Evolutionary conservation across 352 stramenopile species (phyloP).

Genomic region (Pythium aquatile): DNA sequence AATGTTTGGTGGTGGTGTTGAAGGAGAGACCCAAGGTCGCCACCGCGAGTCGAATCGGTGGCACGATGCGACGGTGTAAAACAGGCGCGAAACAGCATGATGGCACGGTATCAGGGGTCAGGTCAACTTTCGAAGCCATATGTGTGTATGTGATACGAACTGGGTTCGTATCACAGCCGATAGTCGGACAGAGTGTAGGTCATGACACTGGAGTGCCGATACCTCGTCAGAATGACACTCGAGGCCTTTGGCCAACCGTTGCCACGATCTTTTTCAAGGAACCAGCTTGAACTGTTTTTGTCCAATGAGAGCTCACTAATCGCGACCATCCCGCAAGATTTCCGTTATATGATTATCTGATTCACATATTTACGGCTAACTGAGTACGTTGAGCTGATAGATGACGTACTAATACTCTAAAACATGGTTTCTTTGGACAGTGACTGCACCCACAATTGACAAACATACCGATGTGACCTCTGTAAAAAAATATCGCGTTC

Average conservation of each 20-base stretch:
- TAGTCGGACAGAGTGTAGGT: background rate
- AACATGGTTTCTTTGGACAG: background rate
- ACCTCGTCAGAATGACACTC: background rate
- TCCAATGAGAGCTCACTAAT: background rate
- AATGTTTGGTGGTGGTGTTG: background rate
- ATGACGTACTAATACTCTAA: background rate
- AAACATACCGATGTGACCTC: background rate
- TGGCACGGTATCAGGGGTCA: background rate
- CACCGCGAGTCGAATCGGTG: background rate
- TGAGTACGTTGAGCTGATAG: background rate
- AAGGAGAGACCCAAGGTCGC: background rate
- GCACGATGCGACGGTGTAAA: background rate
- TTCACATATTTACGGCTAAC: background rate
- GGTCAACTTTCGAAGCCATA: background rate
- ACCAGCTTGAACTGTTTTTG: background rate
- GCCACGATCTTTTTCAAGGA: constrained; percentile 4
- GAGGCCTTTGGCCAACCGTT: constrained; percentile 6
- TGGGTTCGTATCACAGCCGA: too few species aligned
- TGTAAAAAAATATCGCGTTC: background rate
- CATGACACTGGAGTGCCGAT: background rate
- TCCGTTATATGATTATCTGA: constrained; percentile 9
- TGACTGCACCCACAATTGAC: too few species aligned
- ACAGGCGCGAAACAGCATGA: background rate
- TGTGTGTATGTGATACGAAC: background rate
- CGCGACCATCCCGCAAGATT: background rate